These are phyloP conservation scores for Diaporthe destruens DNA, from an alignment of 2,329 filamentous ascomycete species.

Conservation along the genomic window DNA sequence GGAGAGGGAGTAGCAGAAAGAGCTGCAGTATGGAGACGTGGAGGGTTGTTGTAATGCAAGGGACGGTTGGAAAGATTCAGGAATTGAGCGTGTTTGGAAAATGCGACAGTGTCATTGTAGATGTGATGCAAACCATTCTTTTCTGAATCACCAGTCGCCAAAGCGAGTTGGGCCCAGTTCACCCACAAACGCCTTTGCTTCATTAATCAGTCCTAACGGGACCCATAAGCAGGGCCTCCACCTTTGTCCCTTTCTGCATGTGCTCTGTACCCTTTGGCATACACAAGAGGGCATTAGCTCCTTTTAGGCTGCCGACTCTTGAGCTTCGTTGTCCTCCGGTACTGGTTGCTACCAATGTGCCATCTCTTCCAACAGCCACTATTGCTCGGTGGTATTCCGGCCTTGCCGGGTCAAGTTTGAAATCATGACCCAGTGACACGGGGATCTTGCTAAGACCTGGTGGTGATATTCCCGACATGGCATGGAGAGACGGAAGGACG, in stretches of 20 bases:
- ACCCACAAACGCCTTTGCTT: not conserved
- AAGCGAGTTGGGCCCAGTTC: not conserved
- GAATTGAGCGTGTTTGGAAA: not conserved
- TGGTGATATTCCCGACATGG: constrained; percentile 76
- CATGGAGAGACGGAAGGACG: constrained; percentile 87
- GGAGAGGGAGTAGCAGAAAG: not conserved
- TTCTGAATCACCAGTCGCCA: not conserved
- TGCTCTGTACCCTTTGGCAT: constrained; percentile 74
- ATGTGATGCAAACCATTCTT: not conserved
- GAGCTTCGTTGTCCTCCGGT: constrained; percentile 94
- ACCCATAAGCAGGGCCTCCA: constrained; percentile 86
- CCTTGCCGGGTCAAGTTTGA: constrained; percentile 79
- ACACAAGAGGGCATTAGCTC: constrained; percentile 88
- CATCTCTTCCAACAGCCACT: constrained; percentile 75
- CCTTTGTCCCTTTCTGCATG: constrained; percentile 76
- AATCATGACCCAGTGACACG: constrained; percentile 78
- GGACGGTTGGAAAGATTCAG: not conserved
- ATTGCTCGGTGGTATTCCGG: constrained; percentile 93
- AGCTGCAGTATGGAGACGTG: not conserved
- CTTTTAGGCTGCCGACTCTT: constrained; percentile 86
- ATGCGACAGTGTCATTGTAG: not conserved
- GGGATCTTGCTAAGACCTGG: constrained; percentile 79
- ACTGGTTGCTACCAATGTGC: constrained; percentile 78
- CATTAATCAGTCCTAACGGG: constrained; percentile 50
- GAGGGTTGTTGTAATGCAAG: not conserved